These are phyloP conservation scores for Platismatia glauca DNA, from an alignment of 495 filamentous ascomycete genomes.

Conservation along the genomic window DNA sequence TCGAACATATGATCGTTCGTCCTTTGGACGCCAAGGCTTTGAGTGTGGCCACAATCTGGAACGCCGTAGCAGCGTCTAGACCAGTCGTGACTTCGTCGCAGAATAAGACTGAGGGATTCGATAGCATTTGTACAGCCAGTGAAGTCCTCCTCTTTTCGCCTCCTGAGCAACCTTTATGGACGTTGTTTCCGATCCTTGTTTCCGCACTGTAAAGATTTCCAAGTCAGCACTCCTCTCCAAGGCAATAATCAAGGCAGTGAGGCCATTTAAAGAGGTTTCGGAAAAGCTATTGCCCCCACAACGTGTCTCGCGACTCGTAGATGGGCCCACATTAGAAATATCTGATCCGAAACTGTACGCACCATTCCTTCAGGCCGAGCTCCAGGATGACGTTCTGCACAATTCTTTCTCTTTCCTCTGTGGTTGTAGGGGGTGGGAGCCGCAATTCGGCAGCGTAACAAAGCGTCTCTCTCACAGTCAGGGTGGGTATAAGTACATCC, in stretches of 20 bases:
- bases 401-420: slow-evolving; percentile 46
- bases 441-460: slow-evolving; percentile 62
- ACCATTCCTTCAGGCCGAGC: slow-evolving; percentile 65
- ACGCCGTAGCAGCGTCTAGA: slow-evolving; percentile 67
- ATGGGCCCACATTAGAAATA: too few species aligned
- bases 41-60: slow-evolving; percentile 57
- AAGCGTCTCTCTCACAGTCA: slow-evolving; percentile 67
- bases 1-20: slow-evolving; percentile 60
- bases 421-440: slow-evolving; percentile 50
- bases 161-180: slow-evolving; percentile 64
- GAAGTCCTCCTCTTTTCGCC: slow-evolving; percentile 66
- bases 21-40: slow-evolving; percentile 57
- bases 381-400: slow-evolving; percentile 69
- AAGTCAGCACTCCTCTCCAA: too few species aligned
- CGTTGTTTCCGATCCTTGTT: slow-evolving; percentile 57
- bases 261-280: too few species aligned
- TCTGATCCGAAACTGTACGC: too few species aligned
- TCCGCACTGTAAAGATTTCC: too few species aligned
- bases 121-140: slow-evolving; percentile 65
- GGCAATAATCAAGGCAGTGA: too few species aligned
- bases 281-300: too few species aligned
- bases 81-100: slow-evolving; percentile 71
- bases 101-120: slow-evolving; percentile 66
- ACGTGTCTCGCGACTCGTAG: too few species aligned
- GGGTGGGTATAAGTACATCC: slow-evolving; percentile 57